These are phyloP conservation scores for Vitis hybrid DNA, from an alignment of 177 flowering plant species.

Conservation along the genomic window DNA sequence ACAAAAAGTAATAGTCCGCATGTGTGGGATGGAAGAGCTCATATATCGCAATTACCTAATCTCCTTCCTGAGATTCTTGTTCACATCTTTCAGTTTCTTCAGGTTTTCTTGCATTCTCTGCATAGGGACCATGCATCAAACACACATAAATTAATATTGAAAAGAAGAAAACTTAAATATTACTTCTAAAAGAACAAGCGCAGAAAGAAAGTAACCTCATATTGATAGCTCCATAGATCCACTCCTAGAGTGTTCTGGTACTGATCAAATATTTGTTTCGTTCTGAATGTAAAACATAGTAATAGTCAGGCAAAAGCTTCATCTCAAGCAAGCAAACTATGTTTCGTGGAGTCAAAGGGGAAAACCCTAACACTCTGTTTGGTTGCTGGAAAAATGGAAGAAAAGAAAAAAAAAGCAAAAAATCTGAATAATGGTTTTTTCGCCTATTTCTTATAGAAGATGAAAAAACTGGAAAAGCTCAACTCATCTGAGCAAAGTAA, in stretches of 20 bases:
- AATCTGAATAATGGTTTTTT: too few species aligned
- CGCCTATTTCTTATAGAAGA: too few species aligned
- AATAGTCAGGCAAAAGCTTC: too few species aligned
- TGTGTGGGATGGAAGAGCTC: not conserved
- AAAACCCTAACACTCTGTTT: too few species aligned
- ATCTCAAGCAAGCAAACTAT: too few species aligned
- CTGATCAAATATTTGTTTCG: constrained; percentile 50
- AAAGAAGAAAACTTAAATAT: not conserved
- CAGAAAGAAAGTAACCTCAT: constrained; percentile 36
- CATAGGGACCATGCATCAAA: constrained; percentile 2
- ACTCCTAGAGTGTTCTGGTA: constrained; percentile 38
- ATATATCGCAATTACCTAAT: constrained; percentile 38
- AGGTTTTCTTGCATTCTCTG: constrained; percentile 62
- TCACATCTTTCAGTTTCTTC: constrained; percentile 47
- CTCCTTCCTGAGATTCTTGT: constrained; percentile 44
- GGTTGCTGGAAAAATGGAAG: not conserved
- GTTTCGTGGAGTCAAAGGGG: too few species aligned
- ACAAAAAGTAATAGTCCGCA: not conserved
- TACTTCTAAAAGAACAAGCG: not conserved
- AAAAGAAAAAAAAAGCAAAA: not conserved
- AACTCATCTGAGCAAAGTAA: too few species aligned
- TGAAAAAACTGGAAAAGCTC: too few species aligned
- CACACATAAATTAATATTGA: not conserved
- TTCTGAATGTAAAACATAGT: constrained; percentile 24
- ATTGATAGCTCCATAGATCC: constrained; percentile 64